A percentile compares a stretch with the other conserved stretches of the same genome.
Conservation (phyloP, 2,329 filamentous ascomycete genomes). For the Cladosporium sp. region DNA sequence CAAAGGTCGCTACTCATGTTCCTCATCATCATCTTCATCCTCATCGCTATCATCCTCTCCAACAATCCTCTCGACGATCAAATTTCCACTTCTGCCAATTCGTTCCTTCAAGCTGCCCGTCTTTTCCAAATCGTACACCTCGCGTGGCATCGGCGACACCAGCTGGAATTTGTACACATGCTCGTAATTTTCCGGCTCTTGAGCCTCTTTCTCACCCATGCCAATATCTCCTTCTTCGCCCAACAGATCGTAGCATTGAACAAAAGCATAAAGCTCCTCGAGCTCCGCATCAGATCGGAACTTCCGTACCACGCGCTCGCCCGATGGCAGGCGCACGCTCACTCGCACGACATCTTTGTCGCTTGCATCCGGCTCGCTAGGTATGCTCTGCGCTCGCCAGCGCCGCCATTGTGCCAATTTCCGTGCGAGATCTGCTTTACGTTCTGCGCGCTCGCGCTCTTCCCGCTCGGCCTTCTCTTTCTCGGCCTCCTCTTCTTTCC, state of each 20-base stretch:
- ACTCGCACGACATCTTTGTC: conserved; percentile 73
- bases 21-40: conserved; percentile 36
- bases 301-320: conserved; percentile 73
- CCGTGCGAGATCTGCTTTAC: conserved; percentile 57
- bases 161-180: conserved; percentile 86
- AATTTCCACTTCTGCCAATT: conserved; percentile 80
- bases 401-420: conserved; percentile 71
- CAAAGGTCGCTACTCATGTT: too few species aligned
- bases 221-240: conserved; percentile 27
- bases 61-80: conserved; percentile 76
- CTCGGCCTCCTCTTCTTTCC: conserved; percentile 72
- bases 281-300: conserved; percentile 71
- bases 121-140: conserved; percentile 71
- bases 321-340: conserved; percentile 63
- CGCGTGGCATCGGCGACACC: conserved; percentile 80
- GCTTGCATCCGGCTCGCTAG: conserved; percentile 66
- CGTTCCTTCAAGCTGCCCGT: conserved; percentile 68
- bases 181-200: conserved; percentile 67
- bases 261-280: conserved; percentile 93
- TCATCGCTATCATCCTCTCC: conserved; percentile 59
- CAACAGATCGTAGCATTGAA: conserved; percentile 77
- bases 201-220: conserved; percentile 41
- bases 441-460: conserved; percentile 64
- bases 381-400: conserved; percentile 73
- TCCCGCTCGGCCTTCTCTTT: conserved; percentile 64